A percentile compares a stretch with the other conserved stretches of the same genome.
Conservation (phyloP, 2,329 filamentous ascomycete genomes). For the Calonectria leucothoes region DNA sequence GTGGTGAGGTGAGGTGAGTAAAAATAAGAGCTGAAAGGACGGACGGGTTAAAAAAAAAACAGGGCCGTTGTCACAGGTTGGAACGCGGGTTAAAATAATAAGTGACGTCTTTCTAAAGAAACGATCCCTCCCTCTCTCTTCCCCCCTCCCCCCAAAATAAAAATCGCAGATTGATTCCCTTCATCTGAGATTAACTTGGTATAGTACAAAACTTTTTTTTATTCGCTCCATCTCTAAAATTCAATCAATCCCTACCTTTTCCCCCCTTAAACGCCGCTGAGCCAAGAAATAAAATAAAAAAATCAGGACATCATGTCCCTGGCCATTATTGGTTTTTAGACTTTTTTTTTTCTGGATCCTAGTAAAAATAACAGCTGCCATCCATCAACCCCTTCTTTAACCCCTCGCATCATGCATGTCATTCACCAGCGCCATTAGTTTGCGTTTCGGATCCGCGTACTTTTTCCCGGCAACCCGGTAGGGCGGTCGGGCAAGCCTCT, state of each 20-base stretch:
- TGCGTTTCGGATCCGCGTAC: constrained; percentile 6
- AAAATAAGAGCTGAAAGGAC: background rate
- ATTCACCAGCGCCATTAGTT: background rate
- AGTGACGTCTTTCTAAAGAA: background rate
- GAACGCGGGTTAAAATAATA: no score
- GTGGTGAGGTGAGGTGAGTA: background rate
- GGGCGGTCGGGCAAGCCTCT: background rate
- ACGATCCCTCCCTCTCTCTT: no score
- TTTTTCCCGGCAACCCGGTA: constrained; percentile 14
- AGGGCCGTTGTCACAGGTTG: background rate
- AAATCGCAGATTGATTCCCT: no score
- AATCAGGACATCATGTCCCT: background rate
- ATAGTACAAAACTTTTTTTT: background rate
- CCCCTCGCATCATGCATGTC: constrained; percentile 17
- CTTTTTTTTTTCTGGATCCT: background rate
- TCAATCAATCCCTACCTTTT: background rate
- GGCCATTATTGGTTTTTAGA: background rate
- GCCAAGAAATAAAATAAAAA: background rate
- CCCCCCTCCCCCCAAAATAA: no score
- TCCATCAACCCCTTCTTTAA: background rate
- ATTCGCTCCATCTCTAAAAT: background rate
- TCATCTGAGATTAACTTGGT: background rate
- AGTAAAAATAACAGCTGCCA: background rate
- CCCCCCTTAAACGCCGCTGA: background rate
- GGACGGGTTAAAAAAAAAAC: background rate